These are phyloP conservation scores for Nepenthes gracilis DNA, from an alignment of 148 eudicot genomes.

Conservation along the genomic window DNA sequence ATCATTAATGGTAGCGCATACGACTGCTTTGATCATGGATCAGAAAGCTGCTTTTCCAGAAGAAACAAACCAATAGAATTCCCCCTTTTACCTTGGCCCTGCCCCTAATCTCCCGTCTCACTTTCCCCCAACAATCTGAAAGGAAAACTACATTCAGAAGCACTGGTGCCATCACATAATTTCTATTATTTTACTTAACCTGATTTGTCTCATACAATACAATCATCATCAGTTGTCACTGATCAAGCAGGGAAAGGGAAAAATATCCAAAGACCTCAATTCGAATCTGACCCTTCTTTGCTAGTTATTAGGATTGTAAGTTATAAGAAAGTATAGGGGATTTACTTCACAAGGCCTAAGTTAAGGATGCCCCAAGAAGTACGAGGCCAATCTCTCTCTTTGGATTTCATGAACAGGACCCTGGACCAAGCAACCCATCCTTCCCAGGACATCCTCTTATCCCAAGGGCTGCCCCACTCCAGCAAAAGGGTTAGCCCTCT, in stretches of 20 bases:
- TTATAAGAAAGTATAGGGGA: neutral
- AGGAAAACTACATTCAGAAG: too few species aligned
- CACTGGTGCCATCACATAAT: too few species aligned
- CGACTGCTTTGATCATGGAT: too few species aligned
- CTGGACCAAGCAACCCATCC: constrained; percentile 97
- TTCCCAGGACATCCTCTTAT: constrained; percentile 93
- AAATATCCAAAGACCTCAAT: neutral
- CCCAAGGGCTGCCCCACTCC: constrained; percentile 97
- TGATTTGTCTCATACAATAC: too few species aligned
- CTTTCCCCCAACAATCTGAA: too few species aligned
- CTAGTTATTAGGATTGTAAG: neutral
- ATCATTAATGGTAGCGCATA: too few species aligned
- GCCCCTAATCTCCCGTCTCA: too few species aligned
- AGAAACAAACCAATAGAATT: too few species aligned
- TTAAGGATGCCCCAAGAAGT: constrained; percentile 81
- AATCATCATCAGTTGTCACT: too few species aligned
- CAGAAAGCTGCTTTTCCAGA: too few species aligned
- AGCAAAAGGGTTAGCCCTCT: constrained; percentile 50
- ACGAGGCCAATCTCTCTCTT: constrained; percentile 72
- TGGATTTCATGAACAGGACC: constrained; percentile 73
- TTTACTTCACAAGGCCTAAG: constrained; percentile 63
- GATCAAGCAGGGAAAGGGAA: neutral
- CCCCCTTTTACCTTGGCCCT: too few species aligned
- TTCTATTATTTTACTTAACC: too few species aligned
- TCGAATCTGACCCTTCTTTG: neutral